Percentiles rank a stretch among this genome's conserved stretches.
phyloP scores from a whole-genome alignment of 805 yeast species.

The Schwanniomyces polymorphus region DNA sequence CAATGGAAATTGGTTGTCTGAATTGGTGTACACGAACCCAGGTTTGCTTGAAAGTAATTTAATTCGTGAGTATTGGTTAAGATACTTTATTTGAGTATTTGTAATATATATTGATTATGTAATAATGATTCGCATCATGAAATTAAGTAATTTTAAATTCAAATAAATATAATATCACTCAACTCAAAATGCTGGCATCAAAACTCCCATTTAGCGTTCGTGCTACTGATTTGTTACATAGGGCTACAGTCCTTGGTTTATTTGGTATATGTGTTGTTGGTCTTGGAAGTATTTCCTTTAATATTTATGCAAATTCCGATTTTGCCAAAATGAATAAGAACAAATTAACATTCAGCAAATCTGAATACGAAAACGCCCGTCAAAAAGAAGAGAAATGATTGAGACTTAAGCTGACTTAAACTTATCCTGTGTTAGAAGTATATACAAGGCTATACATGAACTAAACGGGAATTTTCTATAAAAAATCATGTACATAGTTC shows the following conservation, averaged over 20 bases:
- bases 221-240: constrained; percentile 43
- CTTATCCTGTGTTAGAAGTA: background rate
- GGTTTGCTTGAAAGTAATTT: constrained; percentile 34
- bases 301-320: constrained; percentile 44
- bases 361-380: constrained; percentile 30
- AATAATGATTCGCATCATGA: constrained; percentile 2
- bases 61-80: constrained; percentile 36
- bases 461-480: background rate
- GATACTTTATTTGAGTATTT: constrained; percentile 29
- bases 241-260: constrained; percentile 40
- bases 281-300: constrained; percentile 37
- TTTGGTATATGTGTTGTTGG: constrained; percentile 44
- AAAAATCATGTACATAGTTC: background rate
- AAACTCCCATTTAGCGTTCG: constrained; percentile 44
- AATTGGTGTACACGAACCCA: constrained; percentile 41
- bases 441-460: background rate
- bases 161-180: background rate
- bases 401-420: background rate
- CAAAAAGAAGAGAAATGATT: constrained; percentile 2
- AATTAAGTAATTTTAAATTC: background rate
- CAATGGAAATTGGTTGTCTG: constrained; percentile 42
- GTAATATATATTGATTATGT: constrained; percentile 5
- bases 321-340: constrained; percentile 40
- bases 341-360: constrained; percentile 37
- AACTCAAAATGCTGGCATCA: constrained; percentile 12